Percentiles rank a stretch among this genome's conserved stretches.
These are phyloP conservation scores for Rubia tinctorum DNA, from an alignment of 305 asterid species.

Conservation along the genomic window DNA sequence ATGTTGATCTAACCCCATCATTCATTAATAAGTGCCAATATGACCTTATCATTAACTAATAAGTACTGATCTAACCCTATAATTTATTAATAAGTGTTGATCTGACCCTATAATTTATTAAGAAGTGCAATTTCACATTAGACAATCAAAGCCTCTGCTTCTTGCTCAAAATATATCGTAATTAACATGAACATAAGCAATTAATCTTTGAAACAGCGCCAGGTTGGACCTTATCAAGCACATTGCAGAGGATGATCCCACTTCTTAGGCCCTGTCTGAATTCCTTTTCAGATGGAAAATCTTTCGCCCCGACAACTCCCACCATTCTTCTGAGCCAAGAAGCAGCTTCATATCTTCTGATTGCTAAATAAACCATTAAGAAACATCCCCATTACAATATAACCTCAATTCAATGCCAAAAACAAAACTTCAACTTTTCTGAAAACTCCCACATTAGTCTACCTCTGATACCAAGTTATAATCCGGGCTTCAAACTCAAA, in stretches of 20 bases:
- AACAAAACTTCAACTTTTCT: no score
- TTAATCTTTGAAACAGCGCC: slow-evolving; percentile 87
- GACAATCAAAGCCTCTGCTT: neutral
- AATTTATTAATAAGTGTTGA: no score
- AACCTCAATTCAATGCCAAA: neutral
- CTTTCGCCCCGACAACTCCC: slow-evolving; percentile 88
- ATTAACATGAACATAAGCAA: neutral
- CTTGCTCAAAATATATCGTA: neutral
- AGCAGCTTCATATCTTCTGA: slow-evolving; percentile 87
- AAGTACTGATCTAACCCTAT: no score
- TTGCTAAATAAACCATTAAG: slow-evolving; percentile 35
- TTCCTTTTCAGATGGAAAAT: slow-evolving; percentile 94
- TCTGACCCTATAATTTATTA: no score
- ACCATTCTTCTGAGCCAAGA: slow-evolving; percentile 88
- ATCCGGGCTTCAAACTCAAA: no score
- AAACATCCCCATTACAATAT: neutral
- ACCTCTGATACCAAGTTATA: no score
- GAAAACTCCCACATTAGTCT: no score
- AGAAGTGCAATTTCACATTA: slow-evolving; percentile 4
- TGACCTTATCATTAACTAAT: no score
- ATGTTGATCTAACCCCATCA: no score
- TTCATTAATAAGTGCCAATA: no score
- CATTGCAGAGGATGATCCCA: slow-evolving; percentile 91
- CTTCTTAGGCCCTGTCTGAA: slow-evolving; percentile 88
- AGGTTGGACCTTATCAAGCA: slow-evolving; percentile 76